Conservation (phyloP, 768 basidiomycete species). For the Cytidiella melzeri region DNA sequence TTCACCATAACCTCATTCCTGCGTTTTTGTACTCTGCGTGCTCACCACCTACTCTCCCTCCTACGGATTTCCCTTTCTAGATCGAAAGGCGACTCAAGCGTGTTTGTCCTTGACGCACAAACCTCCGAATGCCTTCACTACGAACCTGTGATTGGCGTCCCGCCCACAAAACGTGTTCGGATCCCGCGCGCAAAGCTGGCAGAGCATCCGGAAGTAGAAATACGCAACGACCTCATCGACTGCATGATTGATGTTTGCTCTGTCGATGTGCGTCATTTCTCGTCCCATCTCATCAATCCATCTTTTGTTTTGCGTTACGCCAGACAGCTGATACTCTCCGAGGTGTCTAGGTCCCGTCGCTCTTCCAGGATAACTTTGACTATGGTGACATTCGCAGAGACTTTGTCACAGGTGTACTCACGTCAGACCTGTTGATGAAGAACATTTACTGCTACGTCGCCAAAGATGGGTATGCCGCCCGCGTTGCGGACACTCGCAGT, state of each 20-base stretch:
- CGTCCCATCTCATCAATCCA: neutral
- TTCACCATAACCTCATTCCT: neutral
- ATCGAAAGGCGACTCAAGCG: constrained; percentile 64
- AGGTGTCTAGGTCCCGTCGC: constrained; percentile 68
- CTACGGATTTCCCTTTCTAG: constrained; percentile 35
- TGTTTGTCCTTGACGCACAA: constrained; percentile 72
- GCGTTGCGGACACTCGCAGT: constrained; percentile 88
- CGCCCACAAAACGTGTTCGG: constrained; percentile 49
- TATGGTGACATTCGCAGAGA: constrained; percentile 88
- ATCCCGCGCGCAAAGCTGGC: constrained; percentile 77
- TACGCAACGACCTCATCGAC: constrained; percentile 84
- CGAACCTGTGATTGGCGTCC: constrained; percentile 67
- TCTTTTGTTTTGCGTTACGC: neutral
- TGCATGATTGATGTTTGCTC: constrained; percentile 92
- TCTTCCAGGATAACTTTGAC: constrained; percentile 99
- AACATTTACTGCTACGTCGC: constrained; percentile 89
- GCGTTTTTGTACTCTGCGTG: too few species aligned
- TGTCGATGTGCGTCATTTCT: constrained; percentile 57
- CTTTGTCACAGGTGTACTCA: constrained; percentile 91
- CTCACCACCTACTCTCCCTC: neutral
- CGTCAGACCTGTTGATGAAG: constrained; percentile 91
- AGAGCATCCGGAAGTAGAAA: constrained; percentile 74
- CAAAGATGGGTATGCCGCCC: constrained; percentile 85
- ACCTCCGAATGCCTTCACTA: constrained; percentile 84
- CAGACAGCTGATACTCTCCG: neutral